A percentile compares a stretch with the other conserved stretches of the same genome.
Conservation (phyloP, 1,139 yeast genomes). For the Zygosaccharomyces pseudobailii region DNA sequence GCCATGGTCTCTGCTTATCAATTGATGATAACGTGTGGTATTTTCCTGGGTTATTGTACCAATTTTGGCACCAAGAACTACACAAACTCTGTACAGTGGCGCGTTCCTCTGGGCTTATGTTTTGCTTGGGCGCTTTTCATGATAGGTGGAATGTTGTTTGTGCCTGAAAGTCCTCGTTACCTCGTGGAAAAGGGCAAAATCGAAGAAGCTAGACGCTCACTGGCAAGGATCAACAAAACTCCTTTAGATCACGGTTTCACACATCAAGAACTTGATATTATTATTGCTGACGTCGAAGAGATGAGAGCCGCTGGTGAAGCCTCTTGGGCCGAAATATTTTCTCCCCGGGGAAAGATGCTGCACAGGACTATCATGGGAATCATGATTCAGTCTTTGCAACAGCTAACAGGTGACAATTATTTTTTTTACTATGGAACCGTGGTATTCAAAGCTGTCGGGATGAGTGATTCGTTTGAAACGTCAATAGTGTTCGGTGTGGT, state of each 20-base stretch:
- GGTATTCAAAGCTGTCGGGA: slow-evolving; percentile 68
- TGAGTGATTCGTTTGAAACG: slow-evolving; percentile 67
- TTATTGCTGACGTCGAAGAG: slow-evolving; percentile 58
- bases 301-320: slow-evolving; percentile 59
- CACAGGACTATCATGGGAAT: slow-evolving; percentile 60
- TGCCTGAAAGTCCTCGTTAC: slow-evolving; percentile 80
- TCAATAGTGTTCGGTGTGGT: slow-evolving; percentile 71
- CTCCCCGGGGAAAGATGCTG: slow-evolving; percentile 51
- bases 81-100: slow-evolving; percentile 53
- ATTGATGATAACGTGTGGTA: slow-evolving; percentile 59
- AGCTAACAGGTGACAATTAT: slow-evolving; percentile 70
- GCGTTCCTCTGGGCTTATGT: slow-evolving; percentile 55
- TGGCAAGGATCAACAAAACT: slow-evolving; percentile 55
- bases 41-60: slow-evolving; percentile 59
- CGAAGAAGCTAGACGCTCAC: slow-evolving; percentile 55
- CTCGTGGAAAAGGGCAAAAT: slow-evolving; percentile 49
- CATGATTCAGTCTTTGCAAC: slow-evolving; percentile 60
- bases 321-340: slow-evolving; percentile 53
- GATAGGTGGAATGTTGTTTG: slow-evolving; percentile 52
- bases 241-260: slow-evolving; percentile 51
- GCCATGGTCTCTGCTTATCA: slow-evolving; percentile 60
- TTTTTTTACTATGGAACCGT: slow-evolving; percentile 77
- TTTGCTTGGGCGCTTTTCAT: slow-evolving; percentile 43
- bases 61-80: slow-evolving; percentile 52
- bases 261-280: slow-evolving; percentile 52